Percentiles rank a stretch among this genome's conserved stretches.
These are phyloP conservation scores for Abrus precatorius DNA, from an alignment of 306 rosid species.

Conservation along the genomic window DNA sequence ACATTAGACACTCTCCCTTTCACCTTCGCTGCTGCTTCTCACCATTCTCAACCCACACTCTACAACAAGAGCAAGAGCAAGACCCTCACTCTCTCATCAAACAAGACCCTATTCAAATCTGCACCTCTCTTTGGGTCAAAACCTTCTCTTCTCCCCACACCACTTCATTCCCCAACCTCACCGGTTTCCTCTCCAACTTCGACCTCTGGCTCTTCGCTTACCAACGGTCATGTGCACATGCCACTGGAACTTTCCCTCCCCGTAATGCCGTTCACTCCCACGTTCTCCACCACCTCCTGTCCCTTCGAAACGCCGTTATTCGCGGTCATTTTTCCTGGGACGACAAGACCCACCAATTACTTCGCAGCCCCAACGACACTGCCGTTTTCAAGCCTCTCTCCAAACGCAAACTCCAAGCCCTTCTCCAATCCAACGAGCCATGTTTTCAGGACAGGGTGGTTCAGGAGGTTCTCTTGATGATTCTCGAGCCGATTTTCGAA, in stretches of 20 bases:
- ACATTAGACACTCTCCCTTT: conserved; percentile 32
- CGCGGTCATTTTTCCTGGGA: conserved; percentile 73
- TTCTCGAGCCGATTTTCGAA: conserved; percentile 85
- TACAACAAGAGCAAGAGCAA: conserved; percentile 31
- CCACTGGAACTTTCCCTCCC: conserved; percentile 92
- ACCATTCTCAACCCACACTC: conserved; percentile 35
- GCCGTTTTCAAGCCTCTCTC: conserved; percentile 56
- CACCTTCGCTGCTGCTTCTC: conserved; percentile 48
- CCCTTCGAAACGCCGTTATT: conserved; percentile 79
- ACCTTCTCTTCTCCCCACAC: conserved; percentile 70
- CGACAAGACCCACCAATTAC: conserved; percentile 46
- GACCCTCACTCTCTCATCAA: conserved; percentile 84
- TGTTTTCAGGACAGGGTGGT: conserved; percentile 87
- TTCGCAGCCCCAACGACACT: conserved; percentile 69
- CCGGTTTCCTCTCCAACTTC: conserved; percentile 91
- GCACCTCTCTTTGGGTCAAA: conserved; percentile 82
- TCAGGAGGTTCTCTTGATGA: conserved; percentile 82
- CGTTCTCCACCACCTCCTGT: conserved; percentile 69
- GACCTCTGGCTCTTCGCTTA: conserved; percentile 92
- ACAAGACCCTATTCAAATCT: conserved; percentile 82
- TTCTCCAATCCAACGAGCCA: conserved; percentile 67
- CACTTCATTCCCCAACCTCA: conserved; percentile 75
- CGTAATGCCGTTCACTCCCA: conserved; percentile 78
- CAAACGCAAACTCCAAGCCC: conserved; percentile 67
- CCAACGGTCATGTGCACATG: conserved; percentile 84